Evolutionary conservation across 2,329 filamentous ascomycete genomes (phyloP), one percentile per base, ranked within the genome.

Genomic region (Arthrobotrys megalospora): DNA sequence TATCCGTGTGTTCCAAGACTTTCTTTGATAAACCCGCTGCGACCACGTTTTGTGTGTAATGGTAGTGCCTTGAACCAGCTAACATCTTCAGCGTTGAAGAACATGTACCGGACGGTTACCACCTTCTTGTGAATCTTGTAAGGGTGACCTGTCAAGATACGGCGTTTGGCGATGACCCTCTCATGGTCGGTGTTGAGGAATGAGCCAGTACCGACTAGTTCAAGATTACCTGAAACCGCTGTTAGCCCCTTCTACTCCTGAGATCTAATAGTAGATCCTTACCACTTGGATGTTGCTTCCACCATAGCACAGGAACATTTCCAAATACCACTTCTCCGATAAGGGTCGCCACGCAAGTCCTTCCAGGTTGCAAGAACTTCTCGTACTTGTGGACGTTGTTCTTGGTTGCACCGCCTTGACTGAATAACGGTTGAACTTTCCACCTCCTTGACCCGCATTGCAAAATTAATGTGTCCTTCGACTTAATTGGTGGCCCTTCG

Each of bases 41-140:
- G 88, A 6, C 96, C 96, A 34, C 95, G 87, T 86, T 90, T 93
- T 4, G 96, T 99, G 94, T 95, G 99, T 80, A 99, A 85, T 77
- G 96, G 95, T 83, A 99, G 85, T 0, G 95, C 95, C 87, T 97
- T 97, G 89, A 98, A 99, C 94, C 96, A 99, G 81, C 92, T 90
- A 36, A 99, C 93, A 81, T 99, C 96, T 82, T 95, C 93, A 60
- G 92, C 88, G 87, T 80, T 82, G 90, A 99, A 99, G 88, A 99
- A 99, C 96, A 99, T 99, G 88, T 99, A 99, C 34, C 96, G 91
- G 55, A 99, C 91, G 0, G 96, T 99, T 76, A 99, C 96, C 24
- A 99, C 88, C 85, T 92, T 94, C 89, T 97, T 97, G 89, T 99
- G 93, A 84, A 99, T 99, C 86, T 99, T 97, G 88, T 93, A 97